Base-by-base conservation (phyloP, 495 filamentous ascomycete species). In the Clavariopsis aquatica region DNA sequence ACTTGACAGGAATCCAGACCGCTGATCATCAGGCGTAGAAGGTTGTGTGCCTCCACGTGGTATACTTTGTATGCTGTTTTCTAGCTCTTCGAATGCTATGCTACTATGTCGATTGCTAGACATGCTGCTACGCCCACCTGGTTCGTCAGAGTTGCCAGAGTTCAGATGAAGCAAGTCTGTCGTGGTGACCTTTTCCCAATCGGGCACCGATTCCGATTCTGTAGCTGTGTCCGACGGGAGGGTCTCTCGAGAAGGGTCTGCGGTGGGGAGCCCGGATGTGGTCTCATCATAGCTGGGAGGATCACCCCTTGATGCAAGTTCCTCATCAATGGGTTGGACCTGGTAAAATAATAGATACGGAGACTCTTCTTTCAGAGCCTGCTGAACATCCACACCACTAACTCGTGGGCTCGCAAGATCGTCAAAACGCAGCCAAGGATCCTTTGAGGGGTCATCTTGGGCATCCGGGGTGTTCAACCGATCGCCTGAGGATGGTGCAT, bases 301-400 rank as follows among this genome's bases (percentile, higher is more conserved):
- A 0, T 82, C 75, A 7, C 71, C 74, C 38, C 64, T 51, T 12
- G 60, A 31, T 17, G 68, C 67, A 1, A 83, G 78, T 51, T 90
- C 85, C 49, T 89, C 88, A 28, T 89, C 84, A 64, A 95, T 89
- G 0, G 93, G 94, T 36, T 92, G 81, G 41, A 97, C 92, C 73
- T 96, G 93, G 70, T 96, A 98, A 75, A 97, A 96, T 0, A 98
- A 78, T 1, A 98, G 82, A 68, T 98, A 98, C 3, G 94, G 93
- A 64, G 89, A 93, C 72, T 96, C 93, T n/a, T 87, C 82, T 57
- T 83, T 85, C 55, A 97, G 75, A 1, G 84, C 82, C 60, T 90
- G 79, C 52, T 91, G 87, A 57, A 94, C 89, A 66, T 96, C 88
- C 43, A 96, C 85, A 41, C 86, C 77, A 1, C 78, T 80, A 2